Conservation (phyloP, 495 filamentous ascomycete genomes). For the Cercophora scortea region DNA sequence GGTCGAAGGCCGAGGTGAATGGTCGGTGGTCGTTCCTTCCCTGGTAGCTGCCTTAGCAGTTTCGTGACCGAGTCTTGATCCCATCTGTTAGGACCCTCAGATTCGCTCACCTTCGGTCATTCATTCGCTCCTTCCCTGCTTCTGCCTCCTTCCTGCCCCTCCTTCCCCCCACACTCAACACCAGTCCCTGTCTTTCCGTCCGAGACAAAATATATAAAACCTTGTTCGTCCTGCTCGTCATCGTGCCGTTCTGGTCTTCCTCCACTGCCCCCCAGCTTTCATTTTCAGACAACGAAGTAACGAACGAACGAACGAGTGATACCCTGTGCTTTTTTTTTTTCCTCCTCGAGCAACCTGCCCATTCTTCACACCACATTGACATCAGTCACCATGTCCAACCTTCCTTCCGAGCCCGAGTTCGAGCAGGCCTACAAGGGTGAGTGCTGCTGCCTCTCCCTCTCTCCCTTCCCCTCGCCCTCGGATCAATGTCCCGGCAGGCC, state of each 20-base stretch:
- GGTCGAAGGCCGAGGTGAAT: too few relatives aligned
- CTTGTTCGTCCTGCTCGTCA: not conserved
- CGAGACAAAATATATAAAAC: not conserved
- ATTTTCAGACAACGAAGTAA: not conserved
- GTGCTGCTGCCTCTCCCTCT: not conserved
- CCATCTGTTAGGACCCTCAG: too few relatives aligned
- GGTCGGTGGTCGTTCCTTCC: too few relatives aligned
- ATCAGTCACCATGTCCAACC: conserved; percentile 63
- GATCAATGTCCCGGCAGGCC: too few relatives aligned
- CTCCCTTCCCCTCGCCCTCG: not conserved
- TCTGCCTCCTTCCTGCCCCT: too few relatives aligned
- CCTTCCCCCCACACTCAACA: not conserved
- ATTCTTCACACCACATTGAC: not conserved
- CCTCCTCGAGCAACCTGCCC: not conserved
- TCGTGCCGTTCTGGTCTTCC: not conserved
- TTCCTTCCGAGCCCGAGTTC: conserved; percentile 89
- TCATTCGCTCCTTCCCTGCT: too few relatives aligned
- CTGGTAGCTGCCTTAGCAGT: too few relatives aligned
- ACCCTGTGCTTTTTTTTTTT: conserved; percentile 3
- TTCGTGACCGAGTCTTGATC: too few relatives aligned
- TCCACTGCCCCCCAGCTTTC: not conserved
- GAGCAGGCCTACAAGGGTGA: conserved; percentile 96
- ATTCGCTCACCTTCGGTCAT: too few relatives aligned
- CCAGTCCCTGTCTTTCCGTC: not conserved
- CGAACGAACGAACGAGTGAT: conserved; percentile 1